Base-by-base conservation (phyloP, 2,329 filamentous ascomycete species). In the Hawksworthiomyces lignivorus region DNA sequence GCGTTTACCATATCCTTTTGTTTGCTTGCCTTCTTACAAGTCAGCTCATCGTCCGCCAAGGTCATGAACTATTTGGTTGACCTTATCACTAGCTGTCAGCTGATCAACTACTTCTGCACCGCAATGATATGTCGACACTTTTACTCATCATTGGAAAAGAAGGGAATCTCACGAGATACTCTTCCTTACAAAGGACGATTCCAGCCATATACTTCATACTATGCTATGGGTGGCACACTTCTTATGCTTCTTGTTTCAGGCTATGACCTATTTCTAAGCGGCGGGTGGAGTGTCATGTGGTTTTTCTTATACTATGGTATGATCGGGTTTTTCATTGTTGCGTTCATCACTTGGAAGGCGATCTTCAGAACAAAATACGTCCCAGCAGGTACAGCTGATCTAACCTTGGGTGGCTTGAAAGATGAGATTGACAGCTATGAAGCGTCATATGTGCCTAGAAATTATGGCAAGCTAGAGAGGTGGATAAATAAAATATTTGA, bases 41-140 rank as follows among this genome's bases (percentile, higher is more conserved):
- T 82, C 32, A 74, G 68, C 28, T 69, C 68, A 52, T 58, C 62
- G 41, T 67, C 75, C 0, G 65, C 73, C 4, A 66, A 73, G 30
- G 79, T 81, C 7, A 60, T 82, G 50, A 65, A 63, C 22, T 82
- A 75, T 74, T 70, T 82, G 45, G 66, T 77, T 49, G 76, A 72
- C 56, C 62, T 82, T 50, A 61, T 77, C 32, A 78, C 75, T 14
- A 72, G 76, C 12, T 75, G 74, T 4, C 75, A 77, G 51, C 64
- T 77, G 19, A 73, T 78, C 59, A 72, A 74, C 53, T 78, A 73
- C 60, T 62, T 67, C 15, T 68, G 72, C 51, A 75, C 75, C 53
- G 68, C 69, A 42, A 69, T 75, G 52, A 77, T 74, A 3, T 81
- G 74, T 57, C 62, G 77, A 44, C 66, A 68, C 22, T 82, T 79